These are phyloP conservation scores for Kazachstania viticola DNA, from an alignment of 805 yeast genomes.

Conservation along the genomic window DNA sequence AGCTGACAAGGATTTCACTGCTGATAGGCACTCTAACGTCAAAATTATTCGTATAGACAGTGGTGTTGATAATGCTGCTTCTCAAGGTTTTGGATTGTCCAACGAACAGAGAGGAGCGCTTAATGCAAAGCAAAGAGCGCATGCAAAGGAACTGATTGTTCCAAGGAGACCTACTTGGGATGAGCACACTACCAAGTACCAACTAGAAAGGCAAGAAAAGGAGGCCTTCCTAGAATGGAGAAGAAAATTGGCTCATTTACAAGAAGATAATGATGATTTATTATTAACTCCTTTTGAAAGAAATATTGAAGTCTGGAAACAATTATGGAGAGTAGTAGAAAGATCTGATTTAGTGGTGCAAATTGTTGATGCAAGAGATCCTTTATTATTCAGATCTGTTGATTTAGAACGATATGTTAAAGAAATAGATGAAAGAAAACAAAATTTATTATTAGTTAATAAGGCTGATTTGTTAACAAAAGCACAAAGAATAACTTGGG, in stretches of 20 bases:
- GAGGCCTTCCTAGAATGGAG: constrained; percentile 93
- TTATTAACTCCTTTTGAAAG: constrained; percentile 93
- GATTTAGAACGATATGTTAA: constrained; percentile 79
- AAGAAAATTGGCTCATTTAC: constrained; percentile 72
- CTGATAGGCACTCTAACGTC: constrained; percentile 74
- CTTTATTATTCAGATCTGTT: constrained; percentile 75
- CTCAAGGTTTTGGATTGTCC: constrained; percentile 50
- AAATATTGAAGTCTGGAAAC: constrained; percentile 96
- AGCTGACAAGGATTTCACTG: constrained; percentile 92
- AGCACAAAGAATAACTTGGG: constrained; percentile 78
- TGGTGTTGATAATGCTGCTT: constrained; percentile 29
- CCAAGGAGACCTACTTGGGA: constrained; percentile 93
- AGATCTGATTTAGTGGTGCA: constrained; percentile 90
- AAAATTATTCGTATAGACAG: constrained; percentile 67
- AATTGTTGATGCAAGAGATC: constrained; percentile 95
- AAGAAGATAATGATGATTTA: constrained; percentile 68
- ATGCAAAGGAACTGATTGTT: constrained; percentile 63
- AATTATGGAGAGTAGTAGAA: constrained; percentile 95
- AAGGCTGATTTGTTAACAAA: constrained; percentile 82
- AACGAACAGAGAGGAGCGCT: constrained; percentile 54
- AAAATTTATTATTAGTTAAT: constrained; percentile 74
- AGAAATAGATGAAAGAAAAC: constrained; percentile 64
- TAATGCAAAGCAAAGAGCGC: constrained; percentile 51
- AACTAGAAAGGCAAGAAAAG: constrained; percentile 78
- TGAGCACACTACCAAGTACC: constrained; percentile 52